Conservation (phyloP, 306 rosid species). For the Malus sylvestris region DNA sequence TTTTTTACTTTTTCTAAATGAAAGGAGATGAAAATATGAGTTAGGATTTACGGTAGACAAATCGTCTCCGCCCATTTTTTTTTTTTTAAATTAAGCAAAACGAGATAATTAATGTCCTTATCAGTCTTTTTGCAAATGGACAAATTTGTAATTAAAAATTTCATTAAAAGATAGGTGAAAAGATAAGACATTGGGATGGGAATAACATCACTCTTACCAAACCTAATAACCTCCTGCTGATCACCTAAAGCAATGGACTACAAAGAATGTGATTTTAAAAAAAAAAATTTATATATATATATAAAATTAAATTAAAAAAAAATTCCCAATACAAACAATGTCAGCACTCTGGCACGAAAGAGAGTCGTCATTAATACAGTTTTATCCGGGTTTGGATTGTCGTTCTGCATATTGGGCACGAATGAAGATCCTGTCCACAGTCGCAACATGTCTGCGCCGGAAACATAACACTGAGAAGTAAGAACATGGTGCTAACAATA, state of each 20-base stretch:
- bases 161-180: too few species aligned
- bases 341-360: not conserved
- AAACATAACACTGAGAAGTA: not conserved
- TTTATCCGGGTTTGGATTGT: constrained; percentile 65
- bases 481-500: not conserved
- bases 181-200: too few species aligned
- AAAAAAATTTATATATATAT: not conserved
- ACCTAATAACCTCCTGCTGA: constrained; percentile 1
- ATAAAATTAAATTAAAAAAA: too few species aligned
- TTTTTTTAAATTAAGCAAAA: too few species aligned
- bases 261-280: constrained; percentile 27
- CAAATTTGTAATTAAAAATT: too few species aligned
- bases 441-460: constrained; percentile 80
- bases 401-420: constrained; percentile 87
- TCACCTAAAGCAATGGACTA: constrained; percentile 7
- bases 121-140: too few species aligned
- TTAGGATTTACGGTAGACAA: too few species aligned
- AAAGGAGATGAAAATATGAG: too few species aligned
- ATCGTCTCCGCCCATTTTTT: too few species aligned
- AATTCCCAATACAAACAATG: not conserved
- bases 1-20: too few species aligned
- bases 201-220: too few species aligned
- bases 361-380: constrained; percentile 43
- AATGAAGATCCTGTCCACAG: constrained; percentile 63
- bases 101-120: too few species aligned